phyloP scores from a whole-genome alignment of 352 stramenopile genomes.

The Globisporangium nagaii region DNA sequence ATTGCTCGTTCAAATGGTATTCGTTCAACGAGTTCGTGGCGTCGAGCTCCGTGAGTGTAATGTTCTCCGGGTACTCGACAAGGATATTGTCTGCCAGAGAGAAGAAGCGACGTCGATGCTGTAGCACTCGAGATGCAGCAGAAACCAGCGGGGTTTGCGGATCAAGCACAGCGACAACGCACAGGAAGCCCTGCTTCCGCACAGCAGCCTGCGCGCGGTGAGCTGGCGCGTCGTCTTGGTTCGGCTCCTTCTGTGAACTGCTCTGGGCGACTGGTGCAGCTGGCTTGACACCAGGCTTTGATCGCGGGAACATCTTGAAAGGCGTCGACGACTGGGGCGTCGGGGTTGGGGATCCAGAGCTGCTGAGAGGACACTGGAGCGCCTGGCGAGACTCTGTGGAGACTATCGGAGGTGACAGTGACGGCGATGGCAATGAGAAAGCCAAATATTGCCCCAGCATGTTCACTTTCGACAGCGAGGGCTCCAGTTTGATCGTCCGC shows the following conservation, averaged over 20 bases:
- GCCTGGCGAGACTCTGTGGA: neutral
- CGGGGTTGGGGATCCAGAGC: neutral
- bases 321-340: neutral
- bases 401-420: neutral
- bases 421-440: neutral
- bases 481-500: constrained; percentile 36
- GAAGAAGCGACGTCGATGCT: constrained; percentile 25
- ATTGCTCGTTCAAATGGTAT: constrained; percentile 17
- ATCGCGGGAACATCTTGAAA: constrained; percentile 1
- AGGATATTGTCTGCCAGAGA: constrained; percentile 25
- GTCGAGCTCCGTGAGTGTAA: constrained; percentile 16
- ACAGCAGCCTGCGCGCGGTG: constrained; percentile 9
- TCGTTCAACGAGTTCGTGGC: constrained; percentile 1
- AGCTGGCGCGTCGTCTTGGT: neutral
- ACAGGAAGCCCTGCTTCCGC: constrained; percentile 37
- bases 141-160: constrained; percentile 4
- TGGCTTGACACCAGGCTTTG: neutral
- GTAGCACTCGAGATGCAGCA: constrained; percentile 14
- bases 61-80: constrained; percentile 27
- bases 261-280: neutral
- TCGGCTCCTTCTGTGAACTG: neutral
- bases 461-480: constrained; percentile 26
- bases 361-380: neutral
- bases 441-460: constrained; percentile 30
- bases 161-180: neutral